Percentiles rank a stretch among this genome's conserved stretches.
phyloP scores from a whole-genome alignment of 1,284 basidiomycete species.

The Ganoderma multipileum region DNA sequence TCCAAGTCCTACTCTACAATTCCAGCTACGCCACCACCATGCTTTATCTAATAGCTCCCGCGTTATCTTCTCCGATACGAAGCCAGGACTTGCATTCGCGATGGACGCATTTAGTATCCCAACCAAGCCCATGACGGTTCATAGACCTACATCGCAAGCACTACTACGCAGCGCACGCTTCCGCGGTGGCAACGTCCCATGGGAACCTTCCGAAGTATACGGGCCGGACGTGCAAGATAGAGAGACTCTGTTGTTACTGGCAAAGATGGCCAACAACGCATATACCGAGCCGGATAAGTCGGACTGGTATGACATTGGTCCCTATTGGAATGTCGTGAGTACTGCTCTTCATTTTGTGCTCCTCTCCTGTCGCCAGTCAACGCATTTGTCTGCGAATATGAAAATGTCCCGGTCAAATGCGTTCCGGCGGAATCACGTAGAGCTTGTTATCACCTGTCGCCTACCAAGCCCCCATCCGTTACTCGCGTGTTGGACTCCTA shows the following conservation, averaged over 20 bases:
- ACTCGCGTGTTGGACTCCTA: no score
- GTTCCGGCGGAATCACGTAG: no score
- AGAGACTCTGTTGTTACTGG: conserved; percentile 82
- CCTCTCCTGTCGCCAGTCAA: no score
- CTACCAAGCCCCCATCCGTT: no score
- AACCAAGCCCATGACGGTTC: conserved; percentile 18
- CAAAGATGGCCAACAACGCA: conserved; percentile 97
- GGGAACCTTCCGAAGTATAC: conserved; percentile 65
- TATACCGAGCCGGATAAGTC: conserved; percentile 56
- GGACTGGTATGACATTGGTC: conserved; percentile 81
- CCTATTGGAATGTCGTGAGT: conserved; percentile 70
- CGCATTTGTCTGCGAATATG: no score
- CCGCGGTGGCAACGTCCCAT: conserved; percentile 48
- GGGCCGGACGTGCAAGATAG: conserved; percentile 80
- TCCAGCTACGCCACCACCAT: conserved; percentile 73
- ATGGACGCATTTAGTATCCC: conserved; percentile 7
- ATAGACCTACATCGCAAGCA: conserved; percentile 52
- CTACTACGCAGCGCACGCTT: conserved; percentile 54
- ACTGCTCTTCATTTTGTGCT: conserved; percentile 7
- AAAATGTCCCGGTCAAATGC: no score
- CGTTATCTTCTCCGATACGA: conserved; percentile 34
- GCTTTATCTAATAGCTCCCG: conserved; percentile 43
- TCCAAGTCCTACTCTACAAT: conserved; percentile 43
- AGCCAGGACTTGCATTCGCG: conserved; percentile 6
- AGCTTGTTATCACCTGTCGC: no score